Evolutionary conservation across 768 basidiomycete species (phyloP).

Genomic region (Cystobasidiopsis lactophilus): DNA sequence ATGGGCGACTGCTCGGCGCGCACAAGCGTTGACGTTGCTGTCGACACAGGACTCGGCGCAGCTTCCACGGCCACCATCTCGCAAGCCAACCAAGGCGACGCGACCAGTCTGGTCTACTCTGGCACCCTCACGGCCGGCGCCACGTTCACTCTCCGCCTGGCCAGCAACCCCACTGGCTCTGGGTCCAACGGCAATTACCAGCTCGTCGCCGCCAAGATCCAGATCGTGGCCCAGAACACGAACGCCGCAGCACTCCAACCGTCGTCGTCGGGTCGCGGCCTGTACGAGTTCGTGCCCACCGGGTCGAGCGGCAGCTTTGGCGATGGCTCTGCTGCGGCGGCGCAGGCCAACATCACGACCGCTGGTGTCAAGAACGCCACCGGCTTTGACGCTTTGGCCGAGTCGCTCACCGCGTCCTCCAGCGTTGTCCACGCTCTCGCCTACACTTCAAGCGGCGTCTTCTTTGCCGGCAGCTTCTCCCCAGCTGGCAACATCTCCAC

Average conservation of each 20-base stretch:
- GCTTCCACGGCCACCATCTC: slow-evolving; percentile 50
- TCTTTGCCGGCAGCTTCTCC: slow-evolving; percentile 46
- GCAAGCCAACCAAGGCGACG: slow-evolving; percentile 47
- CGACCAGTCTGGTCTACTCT: slow-evolving; percentile 43
- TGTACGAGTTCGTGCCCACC: slow-evolving; percentile 70
- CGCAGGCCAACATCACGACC: slow-evolving; percentile 16
- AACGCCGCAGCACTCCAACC: slow-evolving; percentile 3
- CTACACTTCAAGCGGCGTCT: not conserved
- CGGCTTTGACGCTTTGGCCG: slow-evolving; percentile 14
- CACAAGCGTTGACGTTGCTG: slow-evolving; percentile 58
- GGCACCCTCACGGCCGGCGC: slow-evolving; percentile 63
- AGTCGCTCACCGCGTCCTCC: slow-evolving; percentile 7
- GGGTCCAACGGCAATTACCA: slow-evolving; percentile 49
- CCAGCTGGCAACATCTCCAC: slow-evolving; percentile 33
- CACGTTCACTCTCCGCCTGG: slow-evolving; percentile 49
- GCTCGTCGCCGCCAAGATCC: slow-evolving; percentile 67
- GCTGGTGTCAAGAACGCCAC: slow-evolving; percentile 14
- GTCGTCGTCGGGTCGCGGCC: slow-evolving; percentile 41
- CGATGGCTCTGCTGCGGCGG: not conserved
- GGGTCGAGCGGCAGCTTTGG: not conserved
- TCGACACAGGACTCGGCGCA: slow-evolving; percentile 38
- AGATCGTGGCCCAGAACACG: slow-evolving; percentile 45
- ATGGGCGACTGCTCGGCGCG: slow-evolving; percentile 59
- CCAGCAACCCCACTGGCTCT: slow-evolving; percentile 38
- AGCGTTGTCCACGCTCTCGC: not conserved